Evolutionary conservation across 2,329 filamentous ascomycete genomes (phyloP).

Genomic region (Emericellopsis atlantica): DNA sequence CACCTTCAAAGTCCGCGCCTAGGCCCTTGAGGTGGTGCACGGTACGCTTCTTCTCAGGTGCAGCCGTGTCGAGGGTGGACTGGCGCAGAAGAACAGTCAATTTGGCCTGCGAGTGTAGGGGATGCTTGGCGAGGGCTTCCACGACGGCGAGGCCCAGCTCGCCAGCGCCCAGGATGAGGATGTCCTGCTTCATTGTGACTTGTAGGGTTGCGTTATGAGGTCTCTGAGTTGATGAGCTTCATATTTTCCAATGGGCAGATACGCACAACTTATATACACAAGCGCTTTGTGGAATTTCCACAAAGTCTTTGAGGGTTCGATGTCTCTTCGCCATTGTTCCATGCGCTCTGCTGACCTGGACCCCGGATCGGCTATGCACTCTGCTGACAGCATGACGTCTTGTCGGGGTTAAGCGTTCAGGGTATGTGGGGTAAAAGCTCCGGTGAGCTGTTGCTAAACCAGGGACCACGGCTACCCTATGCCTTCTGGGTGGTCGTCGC

Average conservation of each 20-base stretch:
- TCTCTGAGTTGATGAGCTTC: not conserved
- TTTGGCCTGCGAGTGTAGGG: constrained; percentile 16
- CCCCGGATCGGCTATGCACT: not conserved
- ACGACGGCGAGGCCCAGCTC: constrained; percentile 50
- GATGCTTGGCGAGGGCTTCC: constrained; percentile 32
- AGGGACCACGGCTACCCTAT: no score
- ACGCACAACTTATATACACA: no score
- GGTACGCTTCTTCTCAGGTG: constrained; percentile 20
- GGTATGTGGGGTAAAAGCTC: not conserved
- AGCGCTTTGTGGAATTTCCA: no score
- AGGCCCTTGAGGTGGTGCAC: constrained; percentile 20
- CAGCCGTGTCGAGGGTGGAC: constrained; percentile 25
- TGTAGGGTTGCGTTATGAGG: not conserved
- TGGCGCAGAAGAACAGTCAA: constrained; percentile 42
- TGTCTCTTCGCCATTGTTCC: no score
- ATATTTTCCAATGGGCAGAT: no score
- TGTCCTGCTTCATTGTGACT: constrained; percentile 7
- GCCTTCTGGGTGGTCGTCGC: no score
- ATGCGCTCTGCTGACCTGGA: no score
- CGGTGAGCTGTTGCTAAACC: no score
- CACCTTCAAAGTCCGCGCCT: constrained; percentile 26
- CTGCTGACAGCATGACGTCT: not conserved
- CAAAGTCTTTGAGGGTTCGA: no score
- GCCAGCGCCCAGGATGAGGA: constrained; percentile 54
- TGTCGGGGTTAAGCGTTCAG: not conserved